Evolutionary conservation across 2,329 filamentous ascomycete genomes (phyloP), one percentile per base, ranked within the genome.

Genomic region (Orbilia quercus): DNA sequence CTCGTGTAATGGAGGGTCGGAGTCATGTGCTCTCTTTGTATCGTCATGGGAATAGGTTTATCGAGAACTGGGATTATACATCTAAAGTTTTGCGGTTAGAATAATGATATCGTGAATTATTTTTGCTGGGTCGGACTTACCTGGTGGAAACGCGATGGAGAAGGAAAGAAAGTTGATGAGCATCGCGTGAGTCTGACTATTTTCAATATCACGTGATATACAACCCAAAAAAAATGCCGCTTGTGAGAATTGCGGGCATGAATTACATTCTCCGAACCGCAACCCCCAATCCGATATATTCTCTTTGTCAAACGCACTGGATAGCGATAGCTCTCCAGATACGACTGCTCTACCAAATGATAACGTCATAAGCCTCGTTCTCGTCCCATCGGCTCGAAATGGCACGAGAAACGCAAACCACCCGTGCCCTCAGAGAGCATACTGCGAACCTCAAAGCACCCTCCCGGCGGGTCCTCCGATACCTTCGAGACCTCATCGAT

Each of bases 371-470:
- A 45, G 40, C n/a, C 34, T 54, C 62, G 31, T 18, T 36, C 48
- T 44, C 36, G 23, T 31, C 28, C 50, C 50, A 14, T 44, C 54
- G 58, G 58, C 59, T 48, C 62, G 28, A 51, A 53, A 69, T 75
- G 65, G 65, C 62, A 42, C 75, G 72, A 55, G 71, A 72, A 66
- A 70, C 58, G 16, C 53, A 70, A 59, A 67, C 54, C 20, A 66
- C 75, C 70, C 74, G 75, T 70, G 75, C 67, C 14, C 70, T 75
- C 31, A 64, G 70, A 72, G 74, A 75, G 51, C 74, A 75, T 57
- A 66, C 75, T 73, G 64, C 38, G 53, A 71, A 76, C 51, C 72
- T 75, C 72, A 75, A 75, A 66, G 76, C 74, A 65, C 76, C 76
- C 58, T 77, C 76, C 42, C 69, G 65, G 57, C 75, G 63, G 57